phyloP scores from a whole-genome alignment of 139 green algal genomes.

The Chlorella sorokiniana region DNA sequence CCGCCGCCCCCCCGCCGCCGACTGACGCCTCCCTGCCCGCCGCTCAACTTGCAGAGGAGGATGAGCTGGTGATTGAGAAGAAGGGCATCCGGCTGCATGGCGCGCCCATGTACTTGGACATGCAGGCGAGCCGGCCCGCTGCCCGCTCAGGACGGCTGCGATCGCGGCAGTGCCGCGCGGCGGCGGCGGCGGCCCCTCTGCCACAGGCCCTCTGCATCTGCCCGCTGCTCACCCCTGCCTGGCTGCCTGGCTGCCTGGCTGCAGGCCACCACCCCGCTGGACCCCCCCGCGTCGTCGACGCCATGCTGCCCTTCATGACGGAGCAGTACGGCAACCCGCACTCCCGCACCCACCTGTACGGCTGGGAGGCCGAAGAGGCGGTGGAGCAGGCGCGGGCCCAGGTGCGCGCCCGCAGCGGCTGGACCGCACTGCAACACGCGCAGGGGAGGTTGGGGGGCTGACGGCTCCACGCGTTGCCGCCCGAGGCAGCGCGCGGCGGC shows the following conservation, averaged over 20 bases:
- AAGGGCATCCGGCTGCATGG: slow-evolving; percentile 92
- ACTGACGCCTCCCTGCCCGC: not conserved
- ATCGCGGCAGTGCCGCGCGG: too few species aligned
- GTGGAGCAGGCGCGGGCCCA: slow-evolving; percentile 87
- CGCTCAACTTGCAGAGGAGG: not conserved
- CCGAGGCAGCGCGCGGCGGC: too few species aligned
- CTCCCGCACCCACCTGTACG: slow-evolving; percentile 96
- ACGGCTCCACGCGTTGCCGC: too few species aligned
- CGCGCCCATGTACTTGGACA: slow-evolving; percentile 95
- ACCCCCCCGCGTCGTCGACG: slow-evolving; percentile 94
- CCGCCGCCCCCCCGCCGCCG: too few species aligned
- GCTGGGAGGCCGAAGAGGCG: slow-evolving; percentile 96
- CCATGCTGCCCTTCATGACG: slow-evolving; percentile 96
- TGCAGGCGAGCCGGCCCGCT: slow-evolving; percentile 64
- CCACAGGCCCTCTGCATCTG: too few species aligned
- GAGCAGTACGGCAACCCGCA: slow-evolving; percentile 98
- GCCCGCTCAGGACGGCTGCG: not conserved
- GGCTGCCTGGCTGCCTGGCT: too few species aligned
- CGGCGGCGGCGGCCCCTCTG: too few species aligned
- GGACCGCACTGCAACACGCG: not conserved
- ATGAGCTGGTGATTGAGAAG: slow-evolving; percentile 68
- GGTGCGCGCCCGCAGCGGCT: slow-evolving; percentile 32
- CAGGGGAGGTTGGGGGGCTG: too few species aligned
- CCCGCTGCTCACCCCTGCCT: too few species aligned
- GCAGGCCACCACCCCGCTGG: slow-evolving; percentile 92